A percentile compares a stretch with the other conserved stretches of the same genome.
These are phyloP conservation scores for Paramecium sonneborni DNA, from an alignment of 73 alveolate species.

Conservation along the genomic window DNA sequence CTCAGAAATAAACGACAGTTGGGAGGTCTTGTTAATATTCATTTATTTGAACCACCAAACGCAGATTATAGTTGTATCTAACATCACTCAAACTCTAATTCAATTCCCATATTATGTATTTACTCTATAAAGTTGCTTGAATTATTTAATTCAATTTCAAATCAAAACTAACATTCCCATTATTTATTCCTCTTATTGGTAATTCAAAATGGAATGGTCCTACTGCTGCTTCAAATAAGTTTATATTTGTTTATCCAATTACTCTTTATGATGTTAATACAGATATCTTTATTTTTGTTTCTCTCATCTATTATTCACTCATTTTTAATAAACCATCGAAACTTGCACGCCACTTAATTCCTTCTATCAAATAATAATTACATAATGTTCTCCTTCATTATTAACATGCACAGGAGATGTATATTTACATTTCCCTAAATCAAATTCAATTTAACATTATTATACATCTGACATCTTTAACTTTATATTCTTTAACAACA, in stretches of 20 bases:
- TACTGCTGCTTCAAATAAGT: constrained; percentile 49
- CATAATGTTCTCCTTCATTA: constrained; percentile 12
- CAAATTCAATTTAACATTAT: not conserved
- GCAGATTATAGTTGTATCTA: constrained; percentile 30
- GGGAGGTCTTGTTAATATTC: not conserved
- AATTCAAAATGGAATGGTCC: constrained; percentile 46
- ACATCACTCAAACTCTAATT: not conserved
- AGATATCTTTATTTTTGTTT: not conserved
- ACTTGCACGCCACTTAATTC: constrained; percentile 46
- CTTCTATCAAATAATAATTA: not conserved
- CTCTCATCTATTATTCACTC: constrained; percentile 11
- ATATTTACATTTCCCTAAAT: not conserved
- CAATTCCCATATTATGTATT: not conserved
- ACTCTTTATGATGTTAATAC: not conserved
- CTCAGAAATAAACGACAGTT: constrained; percentile 21
- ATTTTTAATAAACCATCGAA: not conserved
- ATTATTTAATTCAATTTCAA: constrained; percentile 26
- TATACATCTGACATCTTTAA: not conserved
- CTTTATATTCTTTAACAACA: not conserved
- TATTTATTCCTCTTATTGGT: not conserved
- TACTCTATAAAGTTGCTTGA: constrained; percentile 9
- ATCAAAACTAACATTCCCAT: constrained; percentile 29
- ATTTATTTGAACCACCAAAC: constrained; percentile 41
- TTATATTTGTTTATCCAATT: not conserved
- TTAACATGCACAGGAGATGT: constrained; percentile 5